A percentile compares a stretch with the other conserved stretches of the same genome.
phyloP scores from a whole-genome alignment of 257 asterid species.

The Capsicum rhomboideum region DNA sequence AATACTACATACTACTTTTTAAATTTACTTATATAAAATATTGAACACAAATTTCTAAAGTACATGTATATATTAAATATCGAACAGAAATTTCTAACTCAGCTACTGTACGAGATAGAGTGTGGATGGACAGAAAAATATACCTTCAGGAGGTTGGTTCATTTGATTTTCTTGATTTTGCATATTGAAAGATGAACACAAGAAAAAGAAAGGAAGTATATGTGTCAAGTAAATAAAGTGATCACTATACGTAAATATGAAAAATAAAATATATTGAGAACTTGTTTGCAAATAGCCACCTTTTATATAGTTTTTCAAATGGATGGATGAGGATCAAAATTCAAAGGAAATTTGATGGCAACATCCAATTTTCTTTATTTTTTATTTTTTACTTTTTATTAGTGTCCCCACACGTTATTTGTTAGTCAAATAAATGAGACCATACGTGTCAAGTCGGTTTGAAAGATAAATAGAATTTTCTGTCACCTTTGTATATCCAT shows the following conservation, averaged over 20 bases:
- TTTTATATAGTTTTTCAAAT: neutral
- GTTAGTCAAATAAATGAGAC: neutral
- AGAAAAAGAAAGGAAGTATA: neutral
- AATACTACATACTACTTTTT: neutral
- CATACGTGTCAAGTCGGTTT: neutral
- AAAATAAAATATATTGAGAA: neutral
- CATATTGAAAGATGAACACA: conserved; percentile 23
- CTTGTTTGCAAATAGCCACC: neutral
- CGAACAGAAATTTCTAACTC: neutral
- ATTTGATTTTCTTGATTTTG: conserved; percentile 15
- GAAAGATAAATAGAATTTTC: neutral
- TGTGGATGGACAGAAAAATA: conserved; percentile 4
- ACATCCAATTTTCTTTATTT: neutral
- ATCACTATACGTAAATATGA: neutral
- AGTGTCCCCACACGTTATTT: neutral
- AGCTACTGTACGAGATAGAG: neutral
- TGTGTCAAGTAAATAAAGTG: neutral
- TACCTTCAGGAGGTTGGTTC: conserved; percentile 46
- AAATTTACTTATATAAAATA: neutral
- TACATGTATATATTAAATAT: neutral
- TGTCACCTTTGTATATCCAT: neutral
- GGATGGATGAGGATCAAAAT: neutral
- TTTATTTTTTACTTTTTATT: neutral
- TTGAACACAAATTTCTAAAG: neutral
- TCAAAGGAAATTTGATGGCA: neutral